Conservation (phyloP, 768 basidiomycete genomes). For the Dacryopinax spathularia region DNA sequence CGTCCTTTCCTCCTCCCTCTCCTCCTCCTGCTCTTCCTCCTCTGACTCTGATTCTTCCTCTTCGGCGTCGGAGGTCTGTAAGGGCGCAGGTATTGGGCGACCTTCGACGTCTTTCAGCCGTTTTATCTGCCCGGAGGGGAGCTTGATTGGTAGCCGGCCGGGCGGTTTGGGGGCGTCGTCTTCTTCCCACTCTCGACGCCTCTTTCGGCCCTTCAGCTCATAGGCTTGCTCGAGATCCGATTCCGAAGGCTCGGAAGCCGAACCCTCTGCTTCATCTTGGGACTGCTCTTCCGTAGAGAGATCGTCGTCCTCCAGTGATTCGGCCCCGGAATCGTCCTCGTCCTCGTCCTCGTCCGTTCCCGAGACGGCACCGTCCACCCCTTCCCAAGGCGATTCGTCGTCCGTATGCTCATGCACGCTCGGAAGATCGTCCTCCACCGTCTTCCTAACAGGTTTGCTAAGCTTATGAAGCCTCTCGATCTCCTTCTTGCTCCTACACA, state of each 20-base stretch:
- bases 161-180: constrained; percentile 36
- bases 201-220: constrained; percentile 46
- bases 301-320: constrained; percentile 12
- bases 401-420: constrained; percentile 54
- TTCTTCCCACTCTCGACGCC: constrained; percentile 32
- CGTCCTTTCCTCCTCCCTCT: constrained; percentile 19
- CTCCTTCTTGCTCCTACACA: constrained; percentile 68
- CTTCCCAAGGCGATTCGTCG: constrained; percentile 36
- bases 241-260: constrained; percentile 25
- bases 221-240: constrained; percentile 65
- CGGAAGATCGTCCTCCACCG: constrained; percentile 46
- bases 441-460: constrained; percentile 40
- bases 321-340: constrained; percentile 19
- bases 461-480: constrained; percentile 54
- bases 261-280: constrained; percentile 4
- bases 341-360: constrained; percentile 25
- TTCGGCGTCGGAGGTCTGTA: constrained; percentile 27
- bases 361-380: constrained; percentile 9
- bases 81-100: constrained; percentile 33
- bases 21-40: constrained; percentile 12
- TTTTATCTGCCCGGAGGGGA: constrained; percentile 63
- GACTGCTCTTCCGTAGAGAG: neutral
- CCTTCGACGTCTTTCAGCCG: constrained; percentile 13
- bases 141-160: constrained; percentile 69
- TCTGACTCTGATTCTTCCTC: constrained; percentile 21